phyloP scores from a whole-genome alignment of 148 eudicot species.

The Bassia scoparia region DNA sequence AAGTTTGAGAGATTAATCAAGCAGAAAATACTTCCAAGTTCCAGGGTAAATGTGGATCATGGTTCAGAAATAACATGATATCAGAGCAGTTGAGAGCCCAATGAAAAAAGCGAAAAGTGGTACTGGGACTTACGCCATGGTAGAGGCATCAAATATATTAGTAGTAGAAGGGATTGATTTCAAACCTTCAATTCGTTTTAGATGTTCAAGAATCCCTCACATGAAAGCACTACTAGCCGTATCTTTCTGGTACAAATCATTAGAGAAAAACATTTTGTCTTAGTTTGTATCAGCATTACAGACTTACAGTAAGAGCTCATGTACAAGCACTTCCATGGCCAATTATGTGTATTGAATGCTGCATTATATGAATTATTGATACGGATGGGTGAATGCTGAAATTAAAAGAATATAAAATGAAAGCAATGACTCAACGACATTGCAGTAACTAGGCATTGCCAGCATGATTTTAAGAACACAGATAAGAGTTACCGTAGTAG shows the following conservation, averaged over 20 bases:
- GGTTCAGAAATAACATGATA: not conserved
- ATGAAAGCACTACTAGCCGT: constrained; percentile 2
- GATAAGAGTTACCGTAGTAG: not conserved
- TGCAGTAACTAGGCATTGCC: not conserved
- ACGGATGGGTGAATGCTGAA: not conserved
- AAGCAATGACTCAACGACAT: not conserved
- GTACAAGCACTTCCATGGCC: not conserved
- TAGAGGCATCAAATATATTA: not conserved
- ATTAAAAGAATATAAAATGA: not conserved
- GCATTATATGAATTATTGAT: not conserved
- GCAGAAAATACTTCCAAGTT: not conserved
- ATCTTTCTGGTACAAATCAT: not conserved
- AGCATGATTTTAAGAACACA: not conserved
- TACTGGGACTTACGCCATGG: constrained; percentile 8
- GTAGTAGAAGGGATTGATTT: not conserved
- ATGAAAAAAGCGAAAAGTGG: not conserved
- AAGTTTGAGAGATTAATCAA: not conserved
- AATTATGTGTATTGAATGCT: not conserved
- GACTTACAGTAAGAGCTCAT: not conserved
- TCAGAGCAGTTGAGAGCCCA: not conserved
- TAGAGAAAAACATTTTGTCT: not conserved
- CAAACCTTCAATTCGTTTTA: not conserved
- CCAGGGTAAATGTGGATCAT: not conserved
- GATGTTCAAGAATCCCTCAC: not conserved
- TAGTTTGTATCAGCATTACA: not conserved